Base-by-base conservation (phyloP, 495 filamentous ascomycete genomes). In the Penicillium crystallinum region DNA sequence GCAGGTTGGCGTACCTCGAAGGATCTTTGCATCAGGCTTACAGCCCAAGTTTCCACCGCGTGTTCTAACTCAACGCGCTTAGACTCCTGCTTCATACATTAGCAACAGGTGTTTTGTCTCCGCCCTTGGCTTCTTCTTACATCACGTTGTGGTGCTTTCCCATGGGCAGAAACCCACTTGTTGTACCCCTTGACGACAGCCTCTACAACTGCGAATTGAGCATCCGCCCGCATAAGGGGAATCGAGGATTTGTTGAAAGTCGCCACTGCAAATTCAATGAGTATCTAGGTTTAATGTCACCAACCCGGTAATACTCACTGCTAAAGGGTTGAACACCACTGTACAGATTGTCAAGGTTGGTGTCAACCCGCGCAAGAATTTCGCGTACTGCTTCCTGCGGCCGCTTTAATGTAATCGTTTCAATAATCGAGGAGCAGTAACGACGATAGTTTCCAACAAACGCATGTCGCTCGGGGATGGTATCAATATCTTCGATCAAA, bases 391-490 rank as follows among this genome's bases (percentile, higher is more conserved):
- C 91, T 52, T 97, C 93, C 35, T 86, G 79, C 11, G 90, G 84
- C 53, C 86, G 81, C 52, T 86, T 83, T 39, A 86, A 77, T 15
- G 91, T 88, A 43, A 97, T 88, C 25, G 76, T 77, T 67, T 97
- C 91, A 41, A 97, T 87, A 5, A 96, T 81, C 29, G 85, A 83
- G 10, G 82, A 81, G 64, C 91, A 93, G 58, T 95, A 97, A 40
- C 95, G 81, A 19, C 91, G 77, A 64, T 97, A 99, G 59, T 97
- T 97, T 1, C 93, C 92, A n/a, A 97, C 79, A 65, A 99, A 99
- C 11, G 91, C 89, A 71, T 99, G 93, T 21, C 88, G 78, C 66
- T 99, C 95, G 1, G 95, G 95, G 27, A 91, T 77, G 0, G 93
- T 97, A 66, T 97, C 95, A 29, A 96, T 89, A 64, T 99, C 93